Percentiles rank a stretch among this genome's conserved stretches.
Conservation (phyloP, 2,329 filamentous ascomycete genomes). For the Talaromyces sp. region DNA sequence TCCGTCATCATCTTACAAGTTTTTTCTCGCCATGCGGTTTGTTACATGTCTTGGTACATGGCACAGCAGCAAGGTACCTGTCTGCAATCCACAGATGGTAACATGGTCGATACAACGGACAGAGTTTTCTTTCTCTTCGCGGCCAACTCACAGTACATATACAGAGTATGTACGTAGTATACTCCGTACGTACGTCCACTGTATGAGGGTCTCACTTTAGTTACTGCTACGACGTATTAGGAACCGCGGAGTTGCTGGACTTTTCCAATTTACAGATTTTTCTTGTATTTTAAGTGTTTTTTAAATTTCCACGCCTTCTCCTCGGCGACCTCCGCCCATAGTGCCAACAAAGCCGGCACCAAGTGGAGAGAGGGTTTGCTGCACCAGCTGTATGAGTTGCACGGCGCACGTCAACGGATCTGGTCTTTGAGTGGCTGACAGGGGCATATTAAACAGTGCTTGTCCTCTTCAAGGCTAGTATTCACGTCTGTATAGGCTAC, state of each 20-base stretch:
- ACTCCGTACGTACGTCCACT: not conserved
- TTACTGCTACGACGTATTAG: slow-evolving; percentile 6
- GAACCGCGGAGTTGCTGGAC: slow-evolving; percentile 8
- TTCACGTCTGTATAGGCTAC: not conserved
- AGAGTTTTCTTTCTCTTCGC: not conserved
- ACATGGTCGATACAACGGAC: not conserved
- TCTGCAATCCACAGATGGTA: not conserved
- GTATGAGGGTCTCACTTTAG: not conserved
- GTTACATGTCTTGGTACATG: not conserved
- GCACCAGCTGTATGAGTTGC: not conserved
- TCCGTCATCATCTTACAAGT: not conserved
- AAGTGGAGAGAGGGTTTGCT: not conserved
- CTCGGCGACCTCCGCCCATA: slow-evolving; percentile 14
- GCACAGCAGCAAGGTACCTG: not conserved
- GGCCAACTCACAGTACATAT: not conserved
- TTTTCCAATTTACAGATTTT: not conserved
- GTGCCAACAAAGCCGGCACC: not conserved
- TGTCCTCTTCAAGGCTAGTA: not conserved
- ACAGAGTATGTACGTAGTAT: not conserved
- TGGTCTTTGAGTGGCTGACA: slow-evolving; percentile 9
- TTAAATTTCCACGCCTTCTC: not conserved
- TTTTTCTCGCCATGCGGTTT: not conserved
- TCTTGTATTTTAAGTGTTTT: not conserved
- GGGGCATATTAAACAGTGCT: not conserved
- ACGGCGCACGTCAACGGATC: slow-evolving; percentile 6